Conservation (phyloP, 305 asterid species). For the Withania somnifera region DNA sequence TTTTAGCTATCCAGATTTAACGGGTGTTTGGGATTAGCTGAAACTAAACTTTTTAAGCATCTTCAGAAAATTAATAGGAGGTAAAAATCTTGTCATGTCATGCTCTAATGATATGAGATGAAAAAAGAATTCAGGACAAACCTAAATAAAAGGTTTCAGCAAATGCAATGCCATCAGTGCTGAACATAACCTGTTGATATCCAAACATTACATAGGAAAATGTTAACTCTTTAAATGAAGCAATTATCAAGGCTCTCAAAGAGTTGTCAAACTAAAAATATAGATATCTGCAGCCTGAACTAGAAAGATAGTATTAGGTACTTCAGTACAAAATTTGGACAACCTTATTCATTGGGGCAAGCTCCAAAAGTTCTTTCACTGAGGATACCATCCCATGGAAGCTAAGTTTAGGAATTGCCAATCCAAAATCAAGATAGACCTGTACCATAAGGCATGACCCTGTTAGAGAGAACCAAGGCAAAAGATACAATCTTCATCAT, state of each 20-base stretch:
- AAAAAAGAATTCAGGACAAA: slow-evolving; percentile 18
- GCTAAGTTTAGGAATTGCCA: slow-evolving; percentile 98
- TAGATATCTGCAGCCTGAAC: neutral
- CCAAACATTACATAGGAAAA: neutral
- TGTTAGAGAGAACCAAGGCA: neutral
- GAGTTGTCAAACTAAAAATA: neutral
- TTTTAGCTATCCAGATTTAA: neutral
- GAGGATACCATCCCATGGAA: slow-evolving; percentile 94
- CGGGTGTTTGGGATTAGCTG: neutral
- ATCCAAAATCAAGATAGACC: slow-evolving; percentile 94
- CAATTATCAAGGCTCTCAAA: neutral
- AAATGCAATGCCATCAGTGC: slow-evolving; percentile 76
- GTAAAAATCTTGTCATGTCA: neutral
- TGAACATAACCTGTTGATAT: slow-evolving; percentile 84
- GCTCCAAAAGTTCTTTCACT: slow-evolving; percentile 78
- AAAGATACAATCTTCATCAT: neutral
- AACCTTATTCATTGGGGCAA: slow-evolving; percentile 90
- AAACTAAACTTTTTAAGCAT: neutral
- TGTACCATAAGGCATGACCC: slow-evolving; percentile 13
- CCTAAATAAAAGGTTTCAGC: slow-evolving; percentile 88
- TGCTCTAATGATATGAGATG: neutral
- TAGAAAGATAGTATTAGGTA: neutral
- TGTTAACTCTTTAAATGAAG: neutral
- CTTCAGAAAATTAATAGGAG: neutral
- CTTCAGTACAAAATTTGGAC: neutral